These are phyloP conservation scores for Azolla pinnata DNA, from an alignment of 75 land plant genomes.

Conservation along the genomic window DNA sequence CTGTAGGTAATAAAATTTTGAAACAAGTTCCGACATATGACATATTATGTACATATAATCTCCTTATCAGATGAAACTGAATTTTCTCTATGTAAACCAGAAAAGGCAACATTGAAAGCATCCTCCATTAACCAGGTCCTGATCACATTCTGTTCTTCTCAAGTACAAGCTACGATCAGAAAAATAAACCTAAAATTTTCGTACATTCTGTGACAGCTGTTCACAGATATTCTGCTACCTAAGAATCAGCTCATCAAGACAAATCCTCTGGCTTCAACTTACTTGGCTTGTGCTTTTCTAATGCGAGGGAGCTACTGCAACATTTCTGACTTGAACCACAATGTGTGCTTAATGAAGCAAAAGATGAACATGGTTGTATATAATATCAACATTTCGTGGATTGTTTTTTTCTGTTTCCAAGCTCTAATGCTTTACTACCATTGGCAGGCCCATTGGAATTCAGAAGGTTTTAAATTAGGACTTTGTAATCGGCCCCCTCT, in stretches of 20 bases:
- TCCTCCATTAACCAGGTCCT: no score
- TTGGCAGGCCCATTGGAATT: conserved; percentile 28
- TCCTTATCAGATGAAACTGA: no score
- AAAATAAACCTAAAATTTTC: not conserved
- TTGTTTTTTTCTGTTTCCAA: not conserved
- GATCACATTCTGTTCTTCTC: no score
- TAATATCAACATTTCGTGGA: not conserved
- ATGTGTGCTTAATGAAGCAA: conserved; percentile 20
- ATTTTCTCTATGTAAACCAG: no score
- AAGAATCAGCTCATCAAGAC: conserved; percentile 30
- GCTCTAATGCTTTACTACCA: not conserved
- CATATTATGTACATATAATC: no score
- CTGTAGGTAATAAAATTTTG: not conserved
- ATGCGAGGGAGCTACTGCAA: conserved; percentile 23
- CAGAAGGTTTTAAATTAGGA: conserved; percentile 28
- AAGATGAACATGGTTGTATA: conserved; percentile 25
- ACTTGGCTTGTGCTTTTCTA: conserved; percentile 29
- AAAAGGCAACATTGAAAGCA: no score
- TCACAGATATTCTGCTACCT: conserved; percentile 16
- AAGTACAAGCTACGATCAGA: no score
- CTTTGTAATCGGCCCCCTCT: conserved; percentile 20
- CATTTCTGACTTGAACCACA: conserved; percentile 23
- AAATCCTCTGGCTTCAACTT: conserved; percentile 23
- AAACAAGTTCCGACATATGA: not conserved
- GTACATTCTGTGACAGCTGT: conserved; percentile 9